Evolutionary conservation across 2,329 filamentous ascomycete genomes (phyloP).

Genomic region (Xylariaceae sp.): DNA sequence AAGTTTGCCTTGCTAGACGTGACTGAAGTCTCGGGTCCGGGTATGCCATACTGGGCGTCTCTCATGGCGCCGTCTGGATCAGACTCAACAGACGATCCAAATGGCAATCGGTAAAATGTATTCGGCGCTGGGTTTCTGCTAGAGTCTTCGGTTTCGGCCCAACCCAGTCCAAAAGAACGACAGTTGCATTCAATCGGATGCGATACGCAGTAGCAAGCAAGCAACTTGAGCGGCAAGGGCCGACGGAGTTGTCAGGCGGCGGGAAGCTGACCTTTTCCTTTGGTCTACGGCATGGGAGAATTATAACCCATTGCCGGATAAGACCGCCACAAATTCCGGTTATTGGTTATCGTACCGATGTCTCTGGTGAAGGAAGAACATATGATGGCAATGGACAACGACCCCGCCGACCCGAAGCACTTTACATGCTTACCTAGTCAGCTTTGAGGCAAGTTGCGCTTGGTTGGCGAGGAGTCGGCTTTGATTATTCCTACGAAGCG

Average conservation of each 20-base stretch:
- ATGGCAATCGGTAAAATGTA: neutral
- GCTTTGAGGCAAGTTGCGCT: neutral
- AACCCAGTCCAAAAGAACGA: neutral
- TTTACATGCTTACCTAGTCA: neutral
- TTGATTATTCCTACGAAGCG: too few relatives aligned
- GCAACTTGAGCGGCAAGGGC: neutral
- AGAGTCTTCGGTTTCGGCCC: neutral
- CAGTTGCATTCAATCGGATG: neutral
- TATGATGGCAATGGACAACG: neutral
- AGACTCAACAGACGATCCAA: neutral
- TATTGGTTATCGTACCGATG: conserved; percentile 3
- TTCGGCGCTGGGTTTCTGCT: neutral
- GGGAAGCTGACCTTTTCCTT: neutral
- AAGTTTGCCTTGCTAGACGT: conserved; percentile 29
- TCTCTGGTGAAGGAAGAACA: neutral
- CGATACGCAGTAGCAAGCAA: neutral
- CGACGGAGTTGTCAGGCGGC: neutral
- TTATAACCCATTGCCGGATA: conserved; percentile 7
- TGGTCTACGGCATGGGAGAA: neutral
- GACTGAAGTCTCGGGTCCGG: conserved; percentile 11
- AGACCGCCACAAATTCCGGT: neutral
- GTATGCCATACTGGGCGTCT: conserved; percentile 18
- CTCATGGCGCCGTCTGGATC: conserved; percentile 19
- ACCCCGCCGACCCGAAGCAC: neutral
- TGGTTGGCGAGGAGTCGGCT: neutral